These are phyloP conservation scores for Tricharina praecox DNA, from an alignment of 495 filamentous ascomycete species.

Conservation along the genomic window DNA sequence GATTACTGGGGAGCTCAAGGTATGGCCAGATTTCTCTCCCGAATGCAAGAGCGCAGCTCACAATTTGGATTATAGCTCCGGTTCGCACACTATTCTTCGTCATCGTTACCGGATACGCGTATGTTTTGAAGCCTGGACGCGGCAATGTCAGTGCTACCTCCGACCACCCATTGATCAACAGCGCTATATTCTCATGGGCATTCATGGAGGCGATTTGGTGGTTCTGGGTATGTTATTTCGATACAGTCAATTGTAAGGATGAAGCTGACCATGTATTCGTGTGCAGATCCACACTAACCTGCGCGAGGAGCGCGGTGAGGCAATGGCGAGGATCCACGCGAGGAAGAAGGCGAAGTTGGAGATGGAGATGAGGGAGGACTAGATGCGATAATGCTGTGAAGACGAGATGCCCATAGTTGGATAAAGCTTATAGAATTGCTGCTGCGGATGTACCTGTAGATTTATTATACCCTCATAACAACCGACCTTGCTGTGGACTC, in stretches of 20 bases:
- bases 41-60: constrained; percentile 4
- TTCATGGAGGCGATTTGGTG: constrained; percentile 21
- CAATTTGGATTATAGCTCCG: constrained; percentile 8
- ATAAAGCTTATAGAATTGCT: too few relatives aligned
- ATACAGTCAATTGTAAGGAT: too few relatives aligned
- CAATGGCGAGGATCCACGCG: constrained; percentile 11
- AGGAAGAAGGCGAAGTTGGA: constrained; percentile 10
- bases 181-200: constrained; percentile 21
- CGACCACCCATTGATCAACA: constrained; percentile 15
- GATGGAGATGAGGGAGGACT: constrained; percentile 2
- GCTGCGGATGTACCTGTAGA: too few relatives aligned
- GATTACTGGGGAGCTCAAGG: constrained; percentile 24
- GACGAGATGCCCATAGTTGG: too few relatives aligned
- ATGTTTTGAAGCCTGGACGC: constrained; percentile 18
- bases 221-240: constrained; percentile 25
- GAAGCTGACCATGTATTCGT: too few relatives aligned
- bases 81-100: constrained; percentile 27
- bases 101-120: constrained; percentile 14
- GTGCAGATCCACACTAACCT: constrained; percentile 19
- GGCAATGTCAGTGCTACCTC: constrained; percentile 4
- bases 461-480: too few relatives aligned
- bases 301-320: constrained; percentile 18
- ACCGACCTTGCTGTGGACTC: too few relatives aligned
- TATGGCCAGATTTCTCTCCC: constrained; percentile 1
- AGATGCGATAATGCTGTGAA: too few relatives aligned